These are phyloP conservation scores for Globisporangium iwayamae DNA, from an alignment of 352 stramenopile species.

Conservation along the genomic window DNA sequence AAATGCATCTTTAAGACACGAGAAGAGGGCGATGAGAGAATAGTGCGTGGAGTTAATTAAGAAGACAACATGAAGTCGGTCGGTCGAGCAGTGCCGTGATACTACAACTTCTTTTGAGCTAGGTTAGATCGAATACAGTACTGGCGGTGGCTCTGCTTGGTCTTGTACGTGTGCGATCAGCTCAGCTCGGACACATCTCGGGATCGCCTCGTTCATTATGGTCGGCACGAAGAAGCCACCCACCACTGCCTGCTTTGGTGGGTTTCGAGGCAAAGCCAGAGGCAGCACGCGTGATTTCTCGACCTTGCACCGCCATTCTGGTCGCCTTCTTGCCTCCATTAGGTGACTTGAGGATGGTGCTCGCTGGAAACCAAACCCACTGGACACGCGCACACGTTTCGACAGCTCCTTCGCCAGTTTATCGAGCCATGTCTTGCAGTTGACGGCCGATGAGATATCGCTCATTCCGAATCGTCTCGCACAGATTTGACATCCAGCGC, in stretches of 20 bases:
- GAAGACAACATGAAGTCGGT: not conserved
- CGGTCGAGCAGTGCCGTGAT: not conserved
- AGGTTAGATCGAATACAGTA: not conserved
- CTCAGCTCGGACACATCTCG: not conserved
- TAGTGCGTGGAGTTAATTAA: not conserved
- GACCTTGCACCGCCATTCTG: not conserved
- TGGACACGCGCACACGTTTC: not conserved
- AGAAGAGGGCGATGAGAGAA: not conserved
- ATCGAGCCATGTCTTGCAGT: constrained; percentile 83
- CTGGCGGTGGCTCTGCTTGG: not conserved
- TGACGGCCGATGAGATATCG: constrained; percentile 84
- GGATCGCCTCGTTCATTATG: not conserved
- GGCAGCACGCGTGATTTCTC: not conserved
- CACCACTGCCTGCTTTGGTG: too few species aligned
- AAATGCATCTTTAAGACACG: not conserved
- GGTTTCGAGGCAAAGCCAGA: not conserved
- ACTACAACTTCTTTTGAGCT: not conserved
- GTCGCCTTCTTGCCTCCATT: not conserved
- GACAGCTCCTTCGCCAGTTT: constrained; percentile 12
- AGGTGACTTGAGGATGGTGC: not conserved
- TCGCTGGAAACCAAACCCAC: not conserved
- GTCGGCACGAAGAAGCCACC: not conserved
- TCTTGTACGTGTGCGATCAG: not conserved
- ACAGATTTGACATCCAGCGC: constrained; percentile 63
- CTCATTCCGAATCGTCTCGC: constrained; percentile 86